Evolutionary conservation across 805 yeast species (phyloP), one percentile per base, ranked within the genome.

Genomic region (Metschnikowia lunata): DNA sequence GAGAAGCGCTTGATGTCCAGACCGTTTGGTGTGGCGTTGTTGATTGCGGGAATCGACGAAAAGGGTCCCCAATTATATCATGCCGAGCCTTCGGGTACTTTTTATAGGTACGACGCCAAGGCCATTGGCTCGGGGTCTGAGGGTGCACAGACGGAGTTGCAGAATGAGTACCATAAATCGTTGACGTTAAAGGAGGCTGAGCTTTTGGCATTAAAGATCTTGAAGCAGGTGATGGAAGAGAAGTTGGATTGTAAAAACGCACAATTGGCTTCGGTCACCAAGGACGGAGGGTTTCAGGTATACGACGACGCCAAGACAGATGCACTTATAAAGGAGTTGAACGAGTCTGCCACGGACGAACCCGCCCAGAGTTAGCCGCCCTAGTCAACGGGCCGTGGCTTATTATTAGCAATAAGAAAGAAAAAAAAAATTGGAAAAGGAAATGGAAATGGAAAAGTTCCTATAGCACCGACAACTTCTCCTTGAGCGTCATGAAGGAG

Each of bases 61-160:
- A 83, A 88, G 59, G 99, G 99, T 0, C 96, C 97, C 37, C 99
- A 93, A 66, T 77, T 93, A 56, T 87, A 87, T 64, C 97, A 93
- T 64, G 96, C 98, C n/a, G 99, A 93, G 69, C 99, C 99, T 33
- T 87, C 96, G 11, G 99, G 99, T 47, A 93, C 99, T 1, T 93
- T 89, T 58, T 95, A 93, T 71, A 81, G 93, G 67, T 93, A 93
- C 63, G 97, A 93, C 60, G 99, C 99, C 27, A 95, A 93, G 70
- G 99, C 99, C 10, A 93, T 95, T 59, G 99, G 99, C 11, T 87
- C 97, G 1, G 99, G 99, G 15, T 86, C 96, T 12, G 99, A 93
- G 69, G 99, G 99, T 52, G 99, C 99, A 1, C 99, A 95, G 69
- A 85, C 97, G 1, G 99, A 93, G 66, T 75, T 93, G 61, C 97